These are phyloP conservation scores for Lodderomyces beijingensis DNA, from an alignment of 1,139 yeast genomes.

Conservation along the genomic window DNA sequence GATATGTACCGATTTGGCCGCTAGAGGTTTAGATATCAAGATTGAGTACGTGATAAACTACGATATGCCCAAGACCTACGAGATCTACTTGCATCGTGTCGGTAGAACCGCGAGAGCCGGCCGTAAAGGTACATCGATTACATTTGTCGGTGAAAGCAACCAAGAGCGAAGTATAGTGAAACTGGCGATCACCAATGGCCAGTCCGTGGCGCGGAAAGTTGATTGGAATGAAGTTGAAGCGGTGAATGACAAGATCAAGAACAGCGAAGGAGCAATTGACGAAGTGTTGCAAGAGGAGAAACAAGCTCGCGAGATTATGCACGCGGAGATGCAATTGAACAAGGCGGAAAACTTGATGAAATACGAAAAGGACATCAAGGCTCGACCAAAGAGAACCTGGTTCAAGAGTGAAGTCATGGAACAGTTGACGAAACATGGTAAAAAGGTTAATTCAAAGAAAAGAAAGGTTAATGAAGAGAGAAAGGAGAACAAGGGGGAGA, in stretches of 20 bases:
- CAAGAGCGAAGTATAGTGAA: slow-evolving; percentile 85
- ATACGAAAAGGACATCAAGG: slow-evolving; percentile 74
- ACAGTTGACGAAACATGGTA: slow-evolving; percentile 42
- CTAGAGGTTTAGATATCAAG: slow-evolving; percentile 98
- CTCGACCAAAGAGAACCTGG: slow-evolving; percentile 97
- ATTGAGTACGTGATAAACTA: slow-evolving; percentile 90
- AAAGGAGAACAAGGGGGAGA: slow-evolving; percentile 34
- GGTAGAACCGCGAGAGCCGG: slow-evolving; percentile 99
- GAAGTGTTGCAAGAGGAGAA: slow-evolving; percentile 87
- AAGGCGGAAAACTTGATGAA: slow-evolving; percentile 82
- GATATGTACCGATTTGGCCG: slow-evolving; percentile 95
- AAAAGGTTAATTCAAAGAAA: slow-evolving; percentile 51
- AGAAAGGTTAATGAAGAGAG: slow-evolving; percentile 50
- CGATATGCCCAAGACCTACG: slow-evolving; percentile 93
- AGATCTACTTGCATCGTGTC: slow-evolving; percentile 90
- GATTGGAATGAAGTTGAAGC: slow-evolving; percentile 82
- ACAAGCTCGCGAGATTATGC: slow-evolving; percentile 75
- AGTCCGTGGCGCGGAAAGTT: slow-evolving; percentile 76
- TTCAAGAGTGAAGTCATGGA: slow-evolving; percentile 52
- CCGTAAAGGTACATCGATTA: slow-evolving; percentile 85
- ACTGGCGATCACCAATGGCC: slow-evolving; percentile 64
- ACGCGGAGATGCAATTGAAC: slow-evolving; percentile 86
- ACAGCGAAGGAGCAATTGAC: slow-evolving; percentile 55
- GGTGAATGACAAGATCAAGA: slow-evolving; percentile 55
- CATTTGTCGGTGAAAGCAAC: slow-evolving; percentile 88